Conservation (phyloP, 306 rosid species). For the Lotus japonicus region DNA sequence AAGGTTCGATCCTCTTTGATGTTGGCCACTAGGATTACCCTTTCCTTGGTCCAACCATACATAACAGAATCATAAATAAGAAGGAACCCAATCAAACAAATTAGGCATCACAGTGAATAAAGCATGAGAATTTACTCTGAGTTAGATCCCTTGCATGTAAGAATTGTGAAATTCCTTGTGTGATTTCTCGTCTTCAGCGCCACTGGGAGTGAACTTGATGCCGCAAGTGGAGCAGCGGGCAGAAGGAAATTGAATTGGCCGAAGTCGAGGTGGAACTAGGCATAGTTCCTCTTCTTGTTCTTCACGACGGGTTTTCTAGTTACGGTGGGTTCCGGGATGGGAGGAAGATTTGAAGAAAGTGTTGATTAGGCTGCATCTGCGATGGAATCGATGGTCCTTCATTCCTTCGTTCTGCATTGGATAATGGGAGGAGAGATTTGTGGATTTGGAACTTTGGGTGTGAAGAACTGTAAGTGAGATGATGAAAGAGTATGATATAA, state of each 20-base stretch:
- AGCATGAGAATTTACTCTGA: conserved; percentile 35
- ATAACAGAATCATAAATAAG: background rate
- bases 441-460: no score
- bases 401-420: no score
- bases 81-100: no score
- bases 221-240: conserved; percentile 57
- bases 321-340: background rate
- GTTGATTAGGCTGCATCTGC: conserved; percentile 60
- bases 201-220: conserved; percentile 59
- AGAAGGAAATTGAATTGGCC: conserved; percentile 74
- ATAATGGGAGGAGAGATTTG: no score
- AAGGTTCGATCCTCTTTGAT: conserved; percentile 32
- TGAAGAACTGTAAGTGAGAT: no score
- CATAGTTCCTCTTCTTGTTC: conserved; percentile 84
- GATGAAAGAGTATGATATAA: no score
- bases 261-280: conserved; percentile 65
- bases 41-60: conserved; percentile 68
- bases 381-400: background rate
- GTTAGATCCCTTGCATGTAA: conserved; percentile 54
- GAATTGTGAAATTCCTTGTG: conserved; percentile 66
- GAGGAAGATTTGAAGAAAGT: conserved; percentile 48
- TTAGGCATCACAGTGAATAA: background rate
- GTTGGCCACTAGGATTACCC: conserved; percentile 25
- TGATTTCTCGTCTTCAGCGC: conserved; percentile 50
- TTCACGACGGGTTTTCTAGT: conserved; percentile 33